Evolutionary conservation across 768 basidiomycete species (phyloP), one percentile per base, ranked within the genome.

Genomic region (Calvatia gigantea): DNA sequence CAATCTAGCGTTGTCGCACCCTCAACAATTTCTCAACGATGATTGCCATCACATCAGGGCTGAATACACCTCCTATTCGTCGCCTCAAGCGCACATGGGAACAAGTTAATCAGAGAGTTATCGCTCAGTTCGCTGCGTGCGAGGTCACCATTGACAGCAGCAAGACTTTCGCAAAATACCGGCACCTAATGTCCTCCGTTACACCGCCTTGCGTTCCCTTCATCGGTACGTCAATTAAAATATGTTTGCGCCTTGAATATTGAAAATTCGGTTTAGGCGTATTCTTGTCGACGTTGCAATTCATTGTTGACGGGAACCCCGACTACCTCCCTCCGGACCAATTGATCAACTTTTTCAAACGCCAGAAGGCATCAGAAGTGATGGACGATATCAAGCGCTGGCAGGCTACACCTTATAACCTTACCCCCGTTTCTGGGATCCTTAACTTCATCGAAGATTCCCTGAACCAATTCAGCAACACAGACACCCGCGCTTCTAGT

Each of bases 1-100:
- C 17, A 12, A 35, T 51, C n/a, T 60, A 98, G 95, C 90, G 91
- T 28, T 96, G 95, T 68, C 89, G 92, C 43, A 70, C 72, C 15
- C 73, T 98, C 61, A 91, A 95, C 69, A 98, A 98, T 71, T 98
- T 93, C 72, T 95, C 94, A 17, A 91, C 87, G n/a, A 92, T 98
- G 87, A 91, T 94, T 56, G 94, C 94, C 31, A 90, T 98, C 54
- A 86, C 94, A 33, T 96, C 96, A 12, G 96, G 94, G 6, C 77
- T 98, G 51, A 95, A 96, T 62, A 92, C 92, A 0, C 90, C 96
- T 17, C 93, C 94, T 11, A 94, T 98, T 58, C 86, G 89, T 41
- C 85, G 96, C 7, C 76, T 98, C 57, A 95, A 94, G 68, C 84
- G 96, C 47, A 95, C 96, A 3, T 95, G 93, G 87, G 94, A 97